Base-by-base conservation (phyloP, 106 monocot species). In the Dendrobium officinale region DNA sequence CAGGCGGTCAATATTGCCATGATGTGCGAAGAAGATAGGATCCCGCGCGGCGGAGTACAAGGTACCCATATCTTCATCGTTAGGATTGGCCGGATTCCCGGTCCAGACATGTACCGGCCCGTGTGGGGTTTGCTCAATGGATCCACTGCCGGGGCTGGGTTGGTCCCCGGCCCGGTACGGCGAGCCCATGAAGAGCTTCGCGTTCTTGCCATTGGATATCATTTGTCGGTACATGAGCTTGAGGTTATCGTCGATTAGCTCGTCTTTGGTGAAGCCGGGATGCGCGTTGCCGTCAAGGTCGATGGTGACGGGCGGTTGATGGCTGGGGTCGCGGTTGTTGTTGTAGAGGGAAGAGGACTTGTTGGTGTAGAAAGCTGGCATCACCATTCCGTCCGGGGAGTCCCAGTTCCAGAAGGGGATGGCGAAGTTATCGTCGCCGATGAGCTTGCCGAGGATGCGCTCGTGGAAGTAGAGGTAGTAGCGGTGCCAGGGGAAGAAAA, bases 221-320 rank as follows among this genome's bases (percentile, higher is more conserved):
- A 91, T 44, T 74, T 86, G 86, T 19, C 88, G 77, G 68, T 93
- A 87, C 91, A 93, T 91, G 77, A 91, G 61, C 24, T 75, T 77
- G 9, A 93, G 86, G 79, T 93, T 93, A 26, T 78, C 66, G 2
- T 82, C 41, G 37, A 91, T 81, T 24, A 74, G 87, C 67, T 86
- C 61, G 2, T 73, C 45, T 0, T 49, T 16, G 40, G 78, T 61
- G 79, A 75, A 56, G 6, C 75, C 55, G 4, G 84, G 81, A 5
- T 26, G 40, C 16, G 20, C 59, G 33, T 68, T 61, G 54, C n/a
- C 86, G 79, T 88, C 83, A 51, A 88, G 81, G 74, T 89, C 78
- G 2, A 81, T 16, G 9, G 80, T 56, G 47, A n/a, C 33, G 11
- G 86, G 84, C 13, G 82, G 86, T 42, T 82, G 84, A 77, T 86